Evolutionary conservation across 257 asterid genomes (phyloP).

Genomic region (Fraxinus pennsylvanica): DNA sequence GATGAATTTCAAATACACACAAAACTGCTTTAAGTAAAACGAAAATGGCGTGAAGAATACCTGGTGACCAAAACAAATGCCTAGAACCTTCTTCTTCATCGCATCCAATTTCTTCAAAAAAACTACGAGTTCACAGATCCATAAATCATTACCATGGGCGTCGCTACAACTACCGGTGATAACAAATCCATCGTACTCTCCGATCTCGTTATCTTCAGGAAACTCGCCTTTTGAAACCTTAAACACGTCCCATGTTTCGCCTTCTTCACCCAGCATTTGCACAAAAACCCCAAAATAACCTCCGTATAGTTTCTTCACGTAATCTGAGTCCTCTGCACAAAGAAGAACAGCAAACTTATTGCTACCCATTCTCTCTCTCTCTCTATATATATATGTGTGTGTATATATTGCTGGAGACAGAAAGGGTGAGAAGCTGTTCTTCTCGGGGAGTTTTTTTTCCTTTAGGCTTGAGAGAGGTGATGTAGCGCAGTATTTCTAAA

Average conservation of each 20-base stretch:
- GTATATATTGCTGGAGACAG: slow-evolving; percentile 27
- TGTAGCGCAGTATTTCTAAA: background rate
- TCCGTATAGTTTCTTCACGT: slow-evolving; percentile 83
- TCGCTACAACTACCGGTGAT: slow-evolving; percentile 91
- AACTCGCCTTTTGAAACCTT: slow-evolving; percentile 70
- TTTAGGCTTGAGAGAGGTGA: background rate
- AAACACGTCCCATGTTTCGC: slow-evolving; percentile 72
- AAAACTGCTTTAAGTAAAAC: background rate
- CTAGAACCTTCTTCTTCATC: slow-evolving; percentile 71
- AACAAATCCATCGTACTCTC: slow-evolving; percentile 66
- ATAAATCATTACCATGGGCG: slow-evolving; percentile 76
- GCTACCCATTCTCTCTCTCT: slow-evolving; percentile 53
- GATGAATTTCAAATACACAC: background rate
- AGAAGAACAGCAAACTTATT: slow-evolving; percentile 65
- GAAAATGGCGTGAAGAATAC: slow-evolving; percentile 30
- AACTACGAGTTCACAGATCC: slow-evolving; percentile 63
- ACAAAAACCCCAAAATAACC: slow-evolving; percentile 85
- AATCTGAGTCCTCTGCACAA: slow-evolving; percentile 89
- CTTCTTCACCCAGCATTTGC: slow-evolving; percentile 82
- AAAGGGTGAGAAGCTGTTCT: slow-evolving; percentile 18
- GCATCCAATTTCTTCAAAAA: slow-evolving; percentile 61
- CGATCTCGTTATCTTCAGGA: slow-evolving; percentile 74
- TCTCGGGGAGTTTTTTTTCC: background rate
- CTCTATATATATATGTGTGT: background rate
- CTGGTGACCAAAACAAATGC: slow-evolving; percentile 94